These are phyloP conservation scores for Favolaschia claudopus DNA, from an alignment of 768 basidiomycete genomes.

Conservation along the genomic window DNA sequence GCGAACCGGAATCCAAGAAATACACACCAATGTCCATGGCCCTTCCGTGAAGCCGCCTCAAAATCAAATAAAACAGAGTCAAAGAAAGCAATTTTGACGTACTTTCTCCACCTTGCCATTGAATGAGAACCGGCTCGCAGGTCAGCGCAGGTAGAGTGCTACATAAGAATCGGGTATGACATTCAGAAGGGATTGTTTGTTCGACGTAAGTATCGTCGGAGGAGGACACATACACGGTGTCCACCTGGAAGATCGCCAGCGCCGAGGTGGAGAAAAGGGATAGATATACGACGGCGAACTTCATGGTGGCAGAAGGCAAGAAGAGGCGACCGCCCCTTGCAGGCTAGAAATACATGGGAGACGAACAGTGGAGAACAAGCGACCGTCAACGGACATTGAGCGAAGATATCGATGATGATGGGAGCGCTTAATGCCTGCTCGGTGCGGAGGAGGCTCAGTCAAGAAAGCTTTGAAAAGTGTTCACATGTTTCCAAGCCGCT, in stretches of 20 bases:
- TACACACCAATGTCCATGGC: conserved; percentile 15
- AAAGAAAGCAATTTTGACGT: background rate
- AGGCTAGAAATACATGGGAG: too few relatives aligned
- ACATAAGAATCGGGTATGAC: background rate
- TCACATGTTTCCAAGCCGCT: too few relatives aligned
- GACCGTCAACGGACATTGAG: too few relatives aligned
- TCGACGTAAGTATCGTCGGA: too few relatives aligned
- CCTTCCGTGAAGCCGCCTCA: background rate
- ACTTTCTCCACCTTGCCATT: conserved; percentile 19
- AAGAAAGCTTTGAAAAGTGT: too few relatives aligned
- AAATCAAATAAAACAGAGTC: background rate
- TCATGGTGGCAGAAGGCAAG: conserved; percentile 11
- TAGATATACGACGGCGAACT: background rate
- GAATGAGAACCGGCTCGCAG: conserved; percentile 18
- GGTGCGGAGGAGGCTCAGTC: too few relatives aligned
- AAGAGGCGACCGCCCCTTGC: too few relatives aligned
- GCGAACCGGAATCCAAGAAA: too few relatives aligned
- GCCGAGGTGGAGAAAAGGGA: conserved; percentile 1
- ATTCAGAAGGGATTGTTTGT: background rate
- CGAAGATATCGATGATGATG: too few relatives aligned
- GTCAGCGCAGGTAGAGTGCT: conserved; percentile 5
- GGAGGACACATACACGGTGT: background rate
- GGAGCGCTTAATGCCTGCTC: too few relatives aligned
- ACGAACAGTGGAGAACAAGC: too few relatives aligned
- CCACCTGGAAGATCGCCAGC: conserved; percentile 14